Base-by-base conservation (phyloP, 208 protist species). In the Leishmania amazonensis region DNA sequence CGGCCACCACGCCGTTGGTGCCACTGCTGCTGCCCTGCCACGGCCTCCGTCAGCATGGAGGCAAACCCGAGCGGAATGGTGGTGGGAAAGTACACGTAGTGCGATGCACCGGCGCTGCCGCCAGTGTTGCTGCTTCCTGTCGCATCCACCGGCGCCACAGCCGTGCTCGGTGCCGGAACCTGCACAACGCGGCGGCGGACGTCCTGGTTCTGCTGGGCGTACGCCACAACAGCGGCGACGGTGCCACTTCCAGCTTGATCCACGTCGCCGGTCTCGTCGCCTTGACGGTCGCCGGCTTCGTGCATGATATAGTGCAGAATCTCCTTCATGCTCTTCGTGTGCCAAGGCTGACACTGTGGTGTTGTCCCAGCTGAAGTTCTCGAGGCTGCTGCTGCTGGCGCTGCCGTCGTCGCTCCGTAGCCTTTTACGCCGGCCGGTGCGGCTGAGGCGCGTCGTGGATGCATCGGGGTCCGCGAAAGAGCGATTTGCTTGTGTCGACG, bases 31-130 rank as follows among this genome's bases (percentile, higher is more conserved):
- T 84, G 71, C 6, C 71, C 68, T 1, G 64, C 21, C 47, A 88
- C 53, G 1, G 67, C 81, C 70, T 83, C 74, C 9, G 13, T 9
- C 13, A 75, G 35, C 84, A 92, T 83, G 2, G 86, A 78, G 35
- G 74, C 51, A 31, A 89, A 86, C 24, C 86, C 88, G 42, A 92
- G 75, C 19, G 88, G 88, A 49, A 92, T 83, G 0, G 81, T 81
- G 31, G 88, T 86, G 51, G 88, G 83, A 67, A 84, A 86, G 38
- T 83, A 81, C 11, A 45, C 31, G 58, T 68, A 83, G 67, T 80
- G 83, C 38, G 38, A 47, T 49, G 54, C 11, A 45, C 54, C 49
- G 6, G 45, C 8, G 38, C 64, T 58, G 40, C 49, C 62, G 28
- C 80, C 73, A 53, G 42, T 28, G 47, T n/a, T 53, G 45, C 70